Base-by-base conservation (phyloP, 129 eudicot species). In the Scalesia atractyloides region DNA sequence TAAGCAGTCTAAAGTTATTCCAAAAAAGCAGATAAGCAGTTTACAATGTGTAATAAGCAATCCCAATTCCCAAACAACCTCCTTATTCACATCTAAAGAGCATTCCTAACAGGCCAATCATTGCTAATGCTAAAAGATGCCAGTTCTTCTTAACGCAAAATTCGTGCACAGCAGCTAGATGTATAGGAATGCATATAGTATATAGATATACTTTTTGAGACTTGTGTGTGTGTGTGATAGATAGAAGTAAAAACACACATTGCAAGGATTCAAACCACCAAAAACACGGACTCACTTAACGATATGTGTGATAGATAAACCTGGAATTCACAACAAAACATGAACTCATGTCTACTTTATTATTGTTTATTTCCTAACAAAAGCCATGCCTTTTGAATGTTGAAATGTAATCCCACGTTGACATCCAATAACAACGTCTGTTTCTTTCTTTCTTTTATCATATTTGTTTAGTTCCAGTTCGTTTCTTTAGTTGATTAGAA, bases 401-500 rank as follows among this genome's bases (percentile, higher is more conserved):
- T 13, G 43, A 30, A 60, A 60, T 30, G 5, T 14, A 33, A 13
- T 30, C 19, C 19, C 66, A 60, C 13, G 44, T 26, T 60, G 44
- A 33, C 66, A 60, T 30, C 19, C 20, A 33, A 60, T 26, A 9
- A 26, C 66, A 1, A 26, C 14, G 41, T 14, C 30, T 10, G 7
- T 30, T 14, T 20, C 30, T 60, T 30, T 30, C 14, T 30, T 26
- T 16, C 19, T 26, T 30, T 60, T 33, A 4, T 30, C 19, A 30
- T 60, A 33, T 61, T 61, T 61, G 20, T 33, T 14, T 7, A 30
- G 6, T 33, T 61, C 19, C 33, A 33, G 20, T 14, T n/a, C 10
- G 9, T 68, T 26, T 22, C 52, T 48, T 24, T 26, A 22, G 59
- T 66, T 67, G 69, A 72, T 60, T 30, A 15, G 52, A 14, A 17